Evolutionary conservation across 148 eudicot species (phyloP).

Genomic region (Drosera capensis): DNA sequence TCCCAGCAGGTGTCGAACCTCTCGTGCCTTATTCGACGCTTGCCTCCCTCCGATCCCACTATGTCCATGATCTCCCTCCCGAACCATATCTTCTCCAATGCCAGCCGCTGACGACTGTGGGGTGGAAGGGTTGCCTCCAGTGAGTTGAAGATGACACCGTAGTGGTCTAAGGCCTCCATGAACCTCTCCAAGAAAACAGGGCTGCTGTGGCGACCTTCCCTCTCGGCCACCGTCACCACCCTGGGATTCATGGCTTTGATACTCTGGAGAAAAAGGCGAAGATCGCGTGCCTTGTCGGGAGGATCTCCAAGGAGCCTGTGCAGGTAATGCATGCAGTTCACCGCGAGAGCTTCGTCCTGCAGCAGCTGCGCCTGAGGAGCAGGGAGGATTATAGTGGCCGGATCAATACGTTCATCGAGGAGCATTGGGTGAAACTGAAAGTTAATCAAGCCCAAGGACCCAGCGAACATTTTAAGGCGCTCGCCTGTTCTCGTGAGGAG

Average conservation of each 20-base stretch:
- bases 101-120: slow-evolving; percentile 48
- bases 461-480: slow-evolving; percentile 51
- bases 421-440: slow-evolving; percentile 43
- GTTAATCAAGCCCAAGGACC: slow-evolving; percentile 46
- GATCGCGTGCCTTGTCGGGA: slow-evolving; percentile 15
- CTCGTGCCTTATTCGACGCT: slow-evolving; percentile 48
- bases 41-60: slow-evolving; percentile 39
- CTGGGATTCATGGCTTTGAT: slow-evolving; percentile 55
- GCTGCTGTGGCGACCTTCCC: slow-evolving; percentile 64
- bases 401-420: slow-evolving; percentile 17
- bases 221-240: slow-evolving; percentile 54
- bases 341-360: slow-evolving; percentile 51
- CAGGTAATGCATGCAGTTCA: slow-evolving; percentile 57
- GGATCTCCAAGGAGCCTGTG: slow-evolving; percentile 46
- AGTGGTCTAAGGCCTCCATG: slow-evolving; percentile 47
- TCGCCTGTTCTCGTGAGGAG: slow-evolving; percentile 52
- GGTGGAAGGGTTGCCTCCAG: slow-evolving; percentile 88
- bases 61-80: slow-evolving; percentile 65
- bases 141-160: slow-evolving; percentile 54
- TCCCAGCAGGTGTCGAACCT: slow-evolving; percentile 70
- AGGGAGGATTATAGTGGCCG: slow-evolving; percentile 5
- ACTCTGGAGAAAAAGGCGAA: slow-evolving; percentile 24
- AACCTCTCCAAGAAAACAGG: slow-evolving; percentile 30
- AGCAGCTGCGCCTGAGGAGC: slow-evolving; percentile 10
- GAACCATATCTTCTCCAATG: slow-evolving; percentile 56